Base-by-base conservation (phyloP, 1,139 yeast species). In the Suhomyces wounanorum region DNA sequence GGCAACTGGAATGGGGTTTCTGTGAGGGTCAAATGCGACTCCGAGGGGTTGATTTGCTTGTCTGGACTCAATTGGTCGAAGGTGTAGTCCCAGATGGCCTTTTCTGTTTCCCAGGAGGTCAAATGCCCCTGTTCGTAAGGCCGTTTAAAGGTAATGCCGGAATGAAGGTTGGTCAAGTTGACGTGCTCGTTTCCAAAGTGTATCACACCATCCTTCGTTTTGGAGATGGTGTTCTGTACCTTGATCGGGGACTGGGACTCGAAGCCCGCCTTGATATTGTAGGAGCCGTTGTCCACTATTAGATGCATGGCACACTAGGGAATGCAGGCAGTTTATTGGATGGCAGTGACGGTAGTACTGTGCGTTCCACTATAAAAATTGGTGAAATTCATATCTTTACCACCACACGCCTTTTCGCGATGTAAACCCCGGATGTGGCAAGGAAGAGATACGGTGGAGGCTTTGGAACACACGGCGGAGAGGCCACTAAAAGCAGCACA, bases 41-140 rank as follows among this genome's bases (percentile, higher is more conserved):
- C 78, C 13, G 68, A 54, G 2, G 84, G 75, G 51, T 82, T 85
- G 64, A 65, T 50, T 35, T 64, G 72, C 40, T 60, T 72, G 53
- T 55, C 64, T 44, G 56, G 77, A 58, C 56, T 70, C 59, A 66
- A 63, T 50, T 60, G 72, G 65, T 61, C 81, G 52, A 65, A 61
- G 1, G 89, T 78, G 56, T 86, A 82, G 65, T 95, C 98, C 99
- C 99, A 95, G 3, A 95, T 81, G n/a, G 88, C 87, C 63, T 87
- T 88, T 65, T 95, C 92, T 1, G 89, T 73, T 56, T 90, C 96
- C 99, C 99, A 95, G 38, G 95, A 89, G 0, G 87, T 84, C 49
- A 95, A 70, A 62, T 92, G 96, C 14, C 98, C 96, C 59, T 86
- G 84, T 56, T 91, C 97, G 55, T 83, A 84, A 0, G 99, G 97